A percentile compares a stretch with the other conserved stretches of the same genome.
Conservation (phyloP, 441 rosid genomes). For the Hypseocharis bilobata region DNA sequence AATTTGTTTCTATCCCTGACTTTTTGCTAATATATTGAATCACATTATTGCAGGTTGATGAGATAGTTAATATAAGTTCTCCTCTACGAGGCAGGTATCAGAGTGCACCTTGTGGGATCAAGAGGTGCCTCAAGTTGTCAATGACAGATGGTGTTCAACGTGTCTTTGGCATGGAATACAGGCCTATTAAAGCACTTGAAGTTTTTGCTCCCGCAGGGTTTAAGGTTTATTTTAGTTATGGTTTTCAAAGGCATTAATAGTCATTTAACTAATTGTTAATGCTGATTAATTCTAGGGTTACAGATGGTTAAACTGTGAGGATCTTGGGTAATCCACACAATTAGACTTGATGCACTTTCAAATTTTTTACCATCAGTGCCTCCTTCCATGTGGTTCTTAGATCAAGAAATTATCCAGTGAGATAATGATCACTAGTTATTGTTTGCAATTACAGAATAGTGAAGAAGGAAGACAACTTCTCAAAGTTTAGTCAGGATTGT, state of each 20-base stretch:
- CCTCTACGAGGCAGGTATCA: slow-evolving; percentile 70
- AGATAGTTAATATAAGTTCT: slow-evolving; percentile 68
- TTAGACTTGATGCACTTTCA: not conserved
- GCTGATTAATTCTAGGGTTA: not conserved
- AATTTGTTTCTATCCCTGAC: not conserved
- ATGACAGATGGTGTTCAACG: slow-evolving; percentile 92
- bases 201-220: slow-evolving; percentile 69
- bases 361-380: not conserved
- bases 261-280: not conserved
- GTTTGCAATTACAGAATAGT: not conserved
- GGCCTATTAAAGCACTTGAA: slow-evolving; percentile 77
- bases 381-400: not conserved
- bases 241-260: not conserved
- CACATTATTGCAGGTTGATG: slow-evolving; percentile 61
- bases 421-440: not conserved
- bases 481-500: too few relatives aligned
- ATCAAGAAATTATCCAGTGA: not conserved
- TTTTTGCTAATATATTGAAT: slow-evolving; percentile 17
- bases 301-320: not conserved
- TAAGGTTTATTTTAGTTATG: slow-evolving; percentile 41
- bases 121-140: slow-evolving; percentile 81
- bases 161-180: slow-evolving; percentile 80
- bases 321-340: not conserved
- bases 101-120: slow-evolving; percentile 50
- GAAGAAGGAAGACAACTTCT: too few relatives aligned